Evolutionary conservation across 441 rosid species (phyloP).

Genomic region (Rhodomyrtus psidioides): DNA sequence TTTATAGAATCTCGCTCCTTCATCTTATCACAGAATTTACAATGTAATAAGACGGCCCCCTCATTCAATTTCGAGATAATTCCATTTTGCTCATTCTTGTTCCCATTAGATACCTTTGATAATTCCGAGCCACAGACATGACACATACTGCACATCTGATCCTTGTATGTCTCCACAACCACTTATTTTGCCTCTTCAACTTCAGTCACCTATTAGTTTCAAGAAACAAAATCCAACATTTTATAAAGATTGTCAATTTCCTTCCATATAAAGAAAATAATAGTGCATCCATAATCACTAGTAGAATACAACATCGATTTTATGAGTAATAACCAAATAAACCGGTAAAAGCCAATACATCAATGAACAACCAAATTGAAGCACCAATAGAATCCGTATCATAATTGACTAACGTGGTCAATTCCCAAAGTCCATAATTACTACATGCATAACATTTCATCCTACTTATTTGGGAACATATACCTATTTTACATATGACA

Average conservation of each 20-base stretch:
- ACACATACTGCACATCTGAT: conserved; percentile 6
- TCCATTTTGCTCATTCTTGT: conserved; percentile 13
- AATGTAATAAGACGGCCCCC: conserved; percentile 23
- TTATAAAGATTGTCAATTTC: neutral
- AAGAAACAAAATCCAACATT: neutral
- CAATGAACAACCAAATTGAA: neutral
- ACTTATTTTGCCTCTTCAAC: neutral
- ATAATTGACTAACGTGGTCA: neutral
- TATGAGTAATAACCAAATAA: neutral
- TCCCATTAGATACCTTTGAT: neutral
- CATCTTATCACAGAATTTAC: conserved; percentile 45
- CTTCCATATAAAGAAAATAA: neutral
- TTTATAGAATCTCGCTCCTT: conserved; percentile 17
- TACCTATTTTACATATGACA: neutral
- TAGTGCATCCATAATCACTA: neutral
- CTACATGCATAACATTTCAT: neutral
- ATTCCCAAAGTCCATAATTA: neutral
- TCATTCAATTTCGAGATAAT: conserved; percentile 15
- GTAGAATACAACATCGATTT: neutral
- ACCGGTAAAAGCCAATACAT: neutral
- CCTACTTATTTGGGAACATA: neutral
- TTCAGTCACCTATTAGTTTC: neutral
- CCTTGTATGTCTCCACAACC: neutral
- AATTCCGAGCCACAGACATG: conserved; percentile 1
- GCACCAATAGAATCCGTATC: neutral